Evolutionary conservation across 2,329 filamentous ascomycete species (phyloP), one percentile per base, ranked within the genome.

Genomic region (Colletotrichum acutatum): DNA sequence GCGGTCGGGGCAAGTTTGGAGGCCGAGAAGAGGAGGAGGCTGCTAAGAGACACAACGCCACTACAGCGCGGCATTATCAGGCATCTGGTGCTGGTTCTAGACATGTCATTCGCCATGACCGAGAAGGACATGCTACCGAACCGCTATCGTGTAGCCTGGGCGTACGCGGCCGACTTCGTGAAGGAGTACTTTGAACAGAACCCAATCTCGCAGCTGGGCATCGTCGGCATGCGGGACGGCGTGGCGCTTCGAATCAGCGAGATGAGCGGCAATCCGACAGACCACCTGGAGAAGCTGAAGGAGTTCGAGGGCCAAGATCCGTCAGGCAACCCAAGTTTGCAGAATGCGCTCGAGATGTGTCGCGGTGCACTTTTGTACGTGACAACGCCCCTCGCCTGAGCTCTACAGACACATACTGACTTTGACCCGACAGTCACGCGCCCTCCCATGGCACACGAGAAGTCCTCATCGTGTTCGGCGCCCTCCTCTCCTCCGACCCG

Each of bases 131-230:
- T 98, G 76, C 90, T 97, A 30, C 97, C 97, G 6, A 98, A 92
- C 56, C 90, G 96, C 73, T 95, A 96, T 82, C 89, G 95, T 49
- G 89, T 98, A 37, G 93, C 92, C 65, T 88, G 98, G 79, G 92
- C 92, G 75, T 97, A 95, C 82, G 93, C 95, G 19, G 90, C 93
- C 75, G 93, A 95, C 70, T 99, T 98, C 82, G 93, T 98, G 61
- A 90, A 92, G 72, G 96, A 98, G 82, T 99, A 95, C 84, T 99
- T 98, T 80, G 97, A 98, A 83, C 97, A 99, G 83, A 99, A 99
- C 79, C 97, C 97, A 12, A 98, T 99, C 76, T 97, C 95, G 11
- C 97, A 99, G 83, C 90, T 99, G 69, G 95, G 94, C 28, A 93
- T 99, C 34, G 87, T 99, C 52, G 96, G 94, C 63, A 98, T 98